Percentiles rank a stretch among this genome's conserved stretches.
phyloP scores from a whole-genome alignment of 257 asterid genomes.

The Datura wrightii region DNA sequence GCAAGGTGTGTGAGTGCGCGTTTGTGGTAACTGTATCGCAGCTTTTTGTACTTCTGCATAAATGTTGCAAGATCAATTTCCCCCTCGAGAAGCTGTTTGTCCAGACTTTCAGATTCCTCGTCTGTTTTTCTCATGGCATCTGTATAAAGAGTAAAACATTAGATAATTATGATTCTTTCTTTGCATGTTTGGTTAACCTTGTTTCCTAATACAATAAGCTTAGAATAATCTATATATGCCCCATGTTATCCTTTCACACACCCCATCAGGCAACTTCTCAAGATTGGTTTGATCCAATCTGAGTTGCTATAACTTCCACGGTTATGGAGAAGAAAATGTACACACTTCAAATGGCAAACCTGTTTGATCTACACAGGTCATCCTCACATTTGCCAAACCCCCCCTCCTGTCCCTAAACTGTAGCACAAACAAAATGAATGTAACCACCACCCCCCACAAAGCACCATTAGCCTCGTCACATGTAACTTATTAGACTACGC shows the following conservation, averaged over 20 bases:
- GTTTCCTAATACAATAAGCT: not conserved
- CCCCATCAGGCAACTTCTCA: not conserved
- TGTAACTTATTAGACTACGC: not conserved
- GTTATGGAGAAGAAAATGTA: not conserved
- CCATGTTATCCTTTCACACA: not conserved
- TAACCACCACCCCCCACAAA: too few relatives aligned
- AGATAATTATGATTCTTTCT: not conserved
- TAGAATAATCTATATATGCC: not conserved
- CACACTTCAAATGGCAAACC: not conserved
- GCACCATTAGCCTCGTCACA: not conserved
- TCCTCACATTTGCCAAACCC: not conserved
- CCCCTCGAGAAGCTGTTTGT: slow-evolving; percentile 75
- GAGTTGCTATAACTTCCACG: not conserved
- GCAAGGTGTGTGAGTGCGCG: slow-evolving; percentile 89
- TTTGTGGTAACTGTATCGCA: slow-evolving; percentile 70
- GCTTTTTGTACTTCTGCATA: slow-evolving; percentile 84
- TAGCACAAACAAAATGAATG: not conserved
- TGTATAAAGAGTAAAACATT: slow-evolving; percentile 36
- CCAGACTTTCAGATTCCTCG: slow-evolving; percentile 80
- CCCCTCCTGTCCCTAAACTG: not conserved
- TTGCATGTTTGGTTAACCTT: not conserved
- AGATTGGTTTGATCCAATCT: not conserved
- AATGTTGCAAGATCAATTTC: slow-evolving; percentile 74
- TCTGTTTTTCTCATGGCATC: slow-evolving; percentile 77
- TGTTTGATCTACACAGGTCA: not conserved